Base-by-base conservation (phyloP, 2,329 filamentous ascomycete species). In the Microdochium paspali region DNA sequence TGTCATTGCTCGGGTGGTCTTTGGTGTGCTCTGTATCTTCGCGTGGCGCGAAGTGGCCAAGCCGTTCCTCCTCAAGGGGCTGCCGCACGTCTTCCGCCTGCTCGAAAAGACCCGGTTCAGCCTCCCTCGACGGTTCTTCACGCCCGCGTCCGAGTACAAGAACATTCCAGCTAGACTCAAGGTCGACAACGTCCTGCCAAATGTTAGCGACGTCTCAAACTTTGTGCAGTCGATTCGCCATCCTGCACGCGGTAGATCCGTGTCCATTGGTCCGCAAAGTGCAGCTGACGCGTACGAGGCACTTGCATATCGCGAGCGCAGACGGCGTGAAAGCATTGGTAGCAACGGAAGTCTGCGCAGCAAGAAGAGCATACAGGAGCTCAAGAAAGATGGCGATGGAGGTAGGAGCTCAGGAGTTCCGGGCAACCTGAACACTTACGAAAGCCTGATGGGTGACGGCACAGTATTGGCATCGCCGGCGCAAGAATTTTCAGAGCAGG, bases 271-370 rank as follows among this genome's bases (percentile, higher is more conserved):
- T 0, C 93, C 93, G 2, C 93, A 97, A 67, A 96, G 90, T 43
- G 90, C 90, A 51, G 93, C 93, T 2, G 93, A 98, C 67, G 93
- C 90, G 23, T 95, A 96, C 67, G 93, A 98, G 69, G 89, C 90
- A 20, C 73, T 98, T 44, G 93, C 91, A 5, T 95, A 95, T 61
- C 83, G 91, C 20, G 89, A 95, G 59, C 67, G 76, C 21, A 68
- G 71, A 48, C 66, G 77, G 25, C 64, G 76, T 26, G 77, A 81
- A 66, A 76, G 77, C 62, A 64, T 78, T 39, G 62, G 68, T 49
- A 75, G 76, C 58, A 73, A 77, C 47, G 65, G 67, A n/a, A 71
- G 68, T 50, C 47, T 75, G 28, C 66, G 64, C 53, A 69, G 65
- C 54, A 73, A 68, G 56, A 56, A 60, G 20, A 75, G 72, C 53